Base-by-base conservation (phyloP, 1,139 yeast species). In the Pichia sp. region DNA sequence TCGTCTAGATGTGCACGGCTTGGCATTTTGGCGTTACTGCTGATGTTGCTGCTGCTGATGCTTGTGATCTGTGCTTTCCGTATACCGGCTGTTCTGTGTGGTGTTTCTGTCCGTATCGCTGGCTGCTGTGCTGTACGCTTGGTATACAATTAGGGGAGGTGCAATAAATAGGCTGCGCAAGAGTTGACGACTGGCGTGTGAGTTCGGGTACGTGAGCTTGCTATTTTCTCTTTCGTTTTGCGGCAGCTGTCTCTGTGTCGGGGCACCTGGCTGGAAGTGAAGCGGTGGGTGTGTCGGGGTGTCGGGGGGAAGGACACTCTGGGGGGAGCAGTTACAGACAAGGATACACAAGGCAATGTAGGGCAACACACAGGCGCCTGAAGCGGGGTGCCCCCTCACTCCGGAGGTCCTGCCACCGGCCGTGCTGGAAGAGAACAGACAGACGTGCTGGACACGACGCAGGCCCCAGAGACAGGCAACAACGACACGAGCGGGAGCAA, bases 1-100 rank as follows among this genome's bases (percentile, higher is more conserved):
- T 93, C 98, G 63, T 74, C 78, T 70, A 83, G 73, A 50, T 66
- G 69, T 24, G 64, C 64, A 52, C 68, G 64, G 45, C 62, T 64
- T 43, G 65, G 61, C 63, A 64, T 63, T 44, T 20, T 48, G 33
- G 40, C 40, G 10, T 36, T 10, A 4, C n/a, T 9, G 14, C 40
- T 36, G 10, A 14, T 16, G 14, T 36, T 14, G 16, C 7, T 36
- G 40, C 12, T 31, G 34, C 12, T 9, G 12, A 4, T 20, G 24
- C 24, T 20, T 20, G 24, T 20, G 24, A 20, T 20, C 24, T 20
- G 24, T 20, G 24, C 24, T 20, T 20, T 20, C 24, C 24, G 24
- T 20, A 20, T 20, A 20, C 24, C 24, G 3, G 3, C 24, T 31
- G 34, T 31, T 12, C 34, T 8, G 34, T 31, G 12, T 9, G 34